phyloP scores from a whole-genome alignment of 1,284 basidiomycete species.

The Cryptococcus sp. region DNA sequence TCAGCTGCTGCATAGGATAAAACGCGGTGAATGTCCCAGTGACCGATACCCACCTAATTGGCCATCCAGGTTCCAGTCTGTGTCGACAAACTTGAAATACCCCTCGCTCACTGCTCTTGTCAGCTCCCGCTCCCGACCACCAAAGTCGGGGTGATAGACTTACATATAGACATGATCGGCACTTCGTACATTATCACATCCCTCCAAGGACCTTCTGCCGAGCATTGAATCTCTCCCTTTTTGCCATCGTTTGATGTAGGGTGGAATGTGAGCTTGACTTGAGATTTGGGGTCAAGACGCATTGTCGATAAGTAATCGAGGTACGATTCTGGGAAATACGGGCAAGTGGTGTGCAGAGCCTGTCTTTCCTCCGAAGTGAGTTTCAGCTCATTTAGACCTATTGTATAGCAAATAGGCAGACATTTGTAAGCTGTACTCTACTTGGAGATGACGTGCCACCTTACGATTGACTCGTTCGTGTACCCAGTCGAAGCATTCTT shows the following conservation, averaged over 20 bases:
- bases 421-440: slow-evolving; percentile 7
- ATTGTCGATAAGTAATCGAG: slow-evolving; percentile 72
- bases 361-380: slow-evolving; percentile 66
- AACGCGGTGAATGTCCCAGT: too few relatives aligned
- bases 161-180: slow-evolving; percentile 83
- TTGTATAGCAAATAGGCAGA: neutral
- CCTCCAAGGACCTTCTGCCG: slow-evolving; percentile 74
- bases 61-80: slow-evolving; percentile 78
- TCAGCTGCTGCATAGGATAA: slow-evolving; percentile 15
- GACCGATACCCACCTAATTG: slow-evolving; percentile 60
- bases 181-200: slow-evolving; percentile 97
- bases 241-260: slow-evolving; percentile 56
- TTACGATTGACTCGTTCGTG: slow-evolving; percentile 66
- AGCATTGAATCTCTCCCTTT: slow-evolving; percentile 71
- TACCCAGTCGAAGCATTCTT: slow-evolving; percentile 68
- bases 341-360: slow-evolving; percentile 71
- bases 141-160: slow-evolving; percentile 61
- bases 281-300: slow-evolving; percentile 72
- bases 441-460: slow-evolving; percentile 36
- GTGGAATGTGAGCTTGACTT: slow-evolving; percentile 71
- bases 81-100: slow-evolving; percentile 64
- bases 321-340: slow-evolving; percentile 74
- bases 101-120: slow-evolving; percentile 51
- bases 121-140: neutral
- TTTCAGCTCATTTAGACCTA: slow-evolving; percentile 68